These are phyloP conservation scores for Blastocystis sp. DNA, from an alignment of 352 stramenopile genomes.

Conservation along the genomic window DNA sequence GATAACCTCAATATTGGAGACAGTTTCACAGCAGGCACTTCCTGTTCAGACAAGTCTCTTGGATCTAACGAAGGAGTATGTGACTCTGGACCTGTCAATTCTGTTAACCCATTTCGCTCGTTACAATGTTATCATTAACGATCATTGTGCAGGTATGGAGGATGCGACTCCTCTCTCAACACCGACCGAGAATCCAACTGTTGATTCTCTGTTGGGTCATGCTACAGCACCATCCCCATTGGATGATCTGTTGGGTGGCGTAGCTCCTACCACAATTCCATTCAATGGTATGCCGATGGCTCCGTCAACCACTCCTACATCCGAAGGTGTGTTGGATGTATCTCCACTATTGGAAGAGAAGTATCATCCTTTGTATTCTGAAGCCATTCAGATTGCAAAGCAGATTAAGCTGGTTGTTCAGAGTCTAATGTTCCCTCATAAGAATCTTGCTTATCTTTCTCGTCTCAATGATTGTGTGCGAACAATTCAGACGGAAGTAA, in stretches of 20 bases:
- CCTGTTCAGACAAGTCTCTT: neutral
- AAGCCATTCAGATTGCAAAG: constrained; percentile 53
- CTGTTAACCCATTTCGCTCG: neutral
- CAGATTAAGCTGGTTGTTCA: constrained; percentile 8
- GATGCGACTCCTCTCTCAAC: neutral
- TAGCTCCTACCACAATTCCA: neutral
- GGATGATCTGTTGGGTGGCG: constrained; percentile 38
- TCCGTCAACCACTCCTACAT: neutral
- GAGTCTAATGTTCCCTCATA: constrained; percentile 22
- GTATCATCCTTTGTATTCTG: constrained; percentile 37
- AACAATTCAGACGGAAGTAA: constrained; percentile 27
- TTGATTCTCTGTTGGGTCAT: neutral
- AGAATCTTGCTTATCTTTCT: constrained; percentile 7
- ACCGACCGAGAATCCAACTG: neutral
- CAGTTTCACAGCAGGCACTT: neutral
- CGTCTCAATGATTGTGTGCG: constrained; percentile 47
- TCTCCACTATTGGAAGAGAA: constrained; percentile 7
- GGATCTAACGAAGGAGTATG: neutral
- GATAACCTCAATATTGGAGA: constrained; percentile 21
- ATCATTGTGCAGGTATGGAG: neutral
- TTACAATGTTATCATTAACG: constrained; percentile 46
- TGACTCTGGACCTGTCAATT: constrained; percentile 6
- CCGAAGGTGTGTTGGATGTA: neutral
- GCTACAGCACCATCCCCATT: neutral
- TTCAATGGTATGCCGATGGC: neutral